phyloP scores from a whole-genome alignment of 352 stramenopile genomes.

The Aphanomyces euteiches region DNA sequence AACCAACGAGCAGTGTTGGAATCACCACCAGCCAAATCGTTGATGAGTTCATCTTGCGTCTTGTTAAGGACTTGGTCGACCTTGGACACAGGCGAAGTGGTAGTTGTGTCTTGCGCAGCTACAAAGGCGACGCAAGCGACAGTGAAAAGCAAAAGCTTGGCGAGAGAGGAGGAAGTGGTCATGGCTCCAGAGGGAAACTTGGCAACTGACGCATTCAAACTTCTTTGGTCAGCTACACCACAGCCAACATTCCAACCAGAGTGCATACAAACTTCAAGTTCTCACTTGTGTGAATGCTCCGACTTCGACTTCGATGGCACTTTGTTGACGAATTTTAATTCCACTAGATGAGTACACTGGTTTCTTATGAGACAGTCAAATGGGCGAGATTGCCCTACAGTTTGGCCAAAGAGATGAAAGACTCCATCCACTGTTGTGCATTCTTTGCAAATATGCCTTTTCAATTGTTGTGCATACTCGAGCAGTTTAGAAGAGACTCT shows the following conservation, averaged over 20 bases:
- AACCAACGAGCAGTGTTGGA: constrained; percentile 15
- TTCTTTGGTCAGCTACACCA: not conserved
- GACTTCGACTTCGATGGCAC: too few species aligned
- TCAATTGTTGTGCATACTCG: too few species aligned
- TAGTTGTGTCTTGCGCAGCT: constrained; percentile 2
- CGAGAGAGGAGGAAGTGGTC: not conserved
- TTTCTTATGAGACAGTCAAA: too few species aligned
- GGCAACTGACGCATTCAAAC: constrained; percentile 24
- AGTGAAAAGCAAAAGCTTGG: not conserved
- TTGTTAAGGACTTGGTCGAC: constrained; percentile 27
- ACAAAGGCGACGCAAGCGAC: constrained; percentile 19
- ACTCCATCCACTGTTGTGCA: too few species aligned
- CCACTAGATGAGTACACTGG: too few species aligned
- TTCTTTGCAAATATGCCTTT: too few species aligned
- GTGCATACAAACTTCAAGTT: constrained; percentile 21
- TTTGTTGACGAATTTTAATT: too few species aligned
- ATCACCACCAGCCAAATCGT: constrained; percentile 26
- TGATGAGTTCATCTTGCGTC: constrained; percentile 24
- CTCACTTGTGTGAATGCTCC: not conserved
- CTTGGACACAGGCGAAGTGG: constrained; percentile 13
- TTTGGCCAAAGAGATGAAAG: too few species aligned
- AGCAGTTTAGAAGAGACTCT: too few species aligned
- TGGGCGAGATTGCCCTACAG: too few species aligned
- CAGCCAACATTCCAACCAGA: constrained; percentile 5
- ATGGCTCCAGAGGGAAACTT: constrained; percentile 17